Percentiles rank a stretch among this genome's conserved stretches.
These are phyloP conservation scores for Arabidopsis arenosa DNA, from an alignment of 345 rosid species.

Conservation along the genomic window DNA sequence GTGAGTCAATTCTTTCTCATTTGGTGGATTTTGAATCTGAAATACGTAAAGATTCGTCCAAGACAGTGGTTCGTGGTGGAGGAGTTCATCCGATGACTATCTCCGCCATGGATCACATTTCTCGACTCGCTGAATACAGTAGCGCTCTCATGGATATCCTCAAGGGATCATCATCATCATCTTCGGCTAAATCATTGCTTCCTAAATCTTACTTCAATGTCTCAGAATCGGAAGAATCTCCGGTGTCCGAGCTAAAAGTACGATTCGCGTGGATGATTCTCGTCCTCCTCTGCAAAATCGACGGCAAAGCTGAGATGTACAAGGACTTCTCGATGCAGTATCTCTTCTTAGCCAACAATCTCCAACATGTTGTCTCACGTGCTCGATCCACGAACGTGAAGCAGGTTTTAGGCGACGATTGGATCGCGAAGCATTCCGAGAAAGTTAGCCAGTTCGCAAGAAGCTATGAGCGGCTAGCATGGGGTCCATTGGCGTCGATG, in stretches of 20 bases:
- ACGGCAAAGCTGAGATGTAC: conserved; percentile 63
- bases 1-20: conserved; percentile 50
- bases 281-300: conserved; percentile 69
- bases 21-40: conserved; percentile 56
- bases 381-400: conserved; percentile 59
- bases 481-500: conserved; percentile 53
- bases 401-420: conserved; percentile 63
- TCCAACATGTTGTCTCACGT: conserved; percentile 56
- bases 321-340: conserved; percentile 57
- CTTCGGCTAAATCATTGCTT: conserved; percentile 42
- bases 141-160: conserved; percentile 51
- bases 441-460: conserved; percentile 58
- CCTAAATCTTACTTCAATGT: conserved; percentile 53
- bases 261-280: conserved; percentile 66
- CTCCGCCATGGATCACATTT: conserved; percentile 58
- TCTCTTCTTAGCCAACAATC: conserved; percentile 76
- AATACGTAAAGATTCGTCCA: conserved; percentile 63
- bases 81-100: conserved; percentile 63
- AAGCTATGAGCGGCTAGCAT: conserved; percentile 63
- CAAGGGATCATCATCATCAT: conserved; percentile 49
- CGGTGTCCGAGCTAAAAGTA: conserved; percentile 44
- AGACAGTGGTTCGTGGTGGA: conserved; percentile 48
- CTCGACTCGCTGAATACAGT: conserved; percentile 61
- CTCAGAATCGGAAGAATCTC: conserved; percentile 31
- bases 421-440: conserved; percentile 57